Percentiles rank a stretch among this genome's conserved stretches.
phyloP scores from a whole-genome alignment of 352 stramenopile species.

The Phytophthora nicotianae region DNA sequence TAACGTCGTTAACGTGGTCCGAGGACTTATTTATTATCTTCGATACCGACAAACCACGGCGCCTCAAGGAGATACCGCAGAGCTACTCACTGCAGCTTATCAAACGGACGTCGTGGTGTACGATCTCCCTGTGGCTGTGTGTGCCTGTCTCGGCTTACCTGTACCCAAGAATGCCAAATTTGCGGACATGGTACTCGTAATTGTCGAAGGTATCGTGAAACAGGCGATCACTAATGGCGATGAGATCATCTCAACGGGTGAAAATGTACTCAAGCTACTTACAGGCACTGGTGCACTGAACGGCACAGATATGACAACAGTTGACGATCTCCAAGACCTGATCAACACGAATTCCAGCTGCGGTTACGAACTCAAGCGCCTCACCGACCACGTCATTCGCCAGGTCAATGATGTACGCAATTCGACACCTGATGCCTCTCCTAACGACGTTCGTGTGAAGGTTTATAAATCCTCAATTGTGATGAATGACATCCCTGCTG shows the following conservation, averaged over 20 bases:
- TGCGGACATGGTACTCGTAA: conserved; percentile 16
- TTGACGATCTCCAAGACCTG: conserved; percentile 32
- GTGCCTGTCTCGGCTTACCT: conserved; percentile 16
- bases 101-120: conserved; percentile 27
- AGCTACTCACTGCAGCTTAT: conserved; percentile 25
- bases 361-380: conserved; percentile 26
- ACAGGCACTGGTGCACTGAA: conserved; percentile 27
- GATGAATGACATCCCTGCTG: conserved; percentile 22
- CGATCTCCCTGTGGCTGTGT: conserved; percentile 26
- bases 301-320: conserved; percentile 12
- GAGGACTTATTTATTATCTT: conserved; percentile 27
- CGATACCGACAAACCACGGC: conserved; percentile 29
- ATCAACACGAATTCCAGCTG: conserved; percentile 26
- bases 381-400: conserved; percentile 20
- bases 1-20: conserved; percentile 27
- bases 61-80: conserved; percentile 22
- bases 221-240: conserved; percentile 34
- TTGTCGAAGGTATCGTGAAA: conserved; percentile 36
- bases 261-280: conserved; percentile 29
- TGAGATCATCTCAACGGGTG: conserved; percentile 29
- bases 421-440: conserved; percentile 2
- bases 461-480: conserved; percentile 23
- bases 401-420: conserved; percentile 21
- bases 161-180: conserved; percentile 21
- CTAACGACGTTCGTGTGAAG: conserved; percentile 23